Evolutionary conservation across 495 filamentous ascomycete genomes (phyloP).

Genomic region (Penicillium odoratum): DNA sequence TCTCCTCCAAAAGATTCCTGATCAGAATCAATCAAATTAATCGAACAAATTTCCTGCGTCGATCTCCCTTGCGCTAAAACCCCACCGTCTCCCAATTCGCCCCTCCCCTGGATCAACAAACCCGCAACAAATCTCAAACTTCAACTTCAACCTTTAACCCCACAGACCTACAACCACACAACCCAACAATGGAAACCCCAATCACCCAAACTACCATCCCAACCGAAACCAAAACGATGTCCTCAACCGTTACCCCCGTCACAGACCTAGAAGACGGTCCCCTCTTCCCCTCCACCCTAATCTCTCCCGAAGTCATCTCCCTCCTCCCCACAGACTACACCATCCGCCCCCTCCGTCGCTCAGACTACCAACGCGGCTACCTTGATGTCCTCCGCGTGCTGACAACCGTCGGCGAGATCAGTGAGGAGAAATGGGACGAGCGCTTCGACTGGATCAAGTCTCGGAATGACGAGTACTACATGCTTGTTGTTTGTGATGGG

Average conservation of each 20-base stretch:
- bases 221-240: neutral
- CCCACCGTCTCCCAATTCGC: slow-evolving; percentile 20
- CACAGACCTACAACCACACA: slow-evolving; percentile 1
- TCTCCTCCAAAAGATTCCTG: neutral
- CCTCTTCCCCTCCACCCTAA: slow-evolving; percentile 75
- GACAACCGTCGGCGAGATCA: slow-evolving; percentile 89
- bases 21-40: neutral
- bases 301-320: slow-evolving; percentile 71
- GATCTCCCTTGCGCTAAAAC: slow-evolving; percentile 25
- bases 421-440: slow-evolving; percentile 68
- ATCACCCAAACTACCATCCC: slow-evolving; percentile 9
- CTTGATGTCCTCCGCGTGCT: slow-evolving; percentile 88
- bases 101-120: slow-evolving; percentile 15
- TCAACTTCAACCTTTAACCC: slow-evolving; percentile 2
- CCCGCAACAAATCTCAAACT: slow-evolving; percentile 6
- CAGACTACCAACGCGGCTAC: slow-evolving; percentile 74
- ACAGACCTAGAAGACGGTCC: slow-evolving; percentile 55
- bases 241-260: slow-evolving; percentile 44
- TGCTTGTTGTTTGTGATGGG: slow-evolving; percentile 79
- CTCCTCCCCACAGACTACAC: slow-evolving; percentile 77
- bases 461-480: slow-evolving; percentile 79
- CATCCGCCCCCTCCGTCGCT: slow-evolving; percentile 74
- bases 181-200: slow-evolving; percentile 19
- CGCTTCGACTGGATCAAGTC: slow-evolving; percentile 82
- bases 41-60: neutral